Evolutionary conservation across 371 early-diverging fungal species (phyloP), one percentile per base, ranked within the genome.

Genomic region (Coemansia sp.): DNA sequence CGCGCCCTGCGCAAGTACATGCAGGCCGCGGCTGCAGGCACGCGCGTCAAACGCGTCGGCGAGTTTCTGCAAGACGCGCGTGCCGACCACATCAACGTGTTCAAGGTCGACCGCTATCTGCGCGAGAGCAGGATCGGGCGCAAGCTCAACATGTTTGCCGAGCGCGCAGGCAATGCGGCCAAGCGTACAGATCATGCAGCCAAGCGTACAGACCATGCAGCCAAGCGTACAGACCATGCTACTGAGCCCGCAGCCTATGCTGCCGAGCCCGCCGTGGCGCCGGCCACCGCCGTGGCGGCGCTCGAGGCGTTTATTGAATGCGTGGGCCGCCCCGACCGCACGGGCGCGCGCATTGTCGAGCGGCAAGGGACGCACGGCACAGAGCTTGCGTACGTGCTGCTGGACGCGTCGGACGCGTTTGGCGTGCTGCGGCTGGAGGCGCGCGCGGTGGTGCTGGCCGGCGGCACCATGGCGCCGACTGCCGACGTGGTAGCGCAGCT

Each of bases 401-500:
- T 99, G 39, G 91, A 94, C 67, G 94, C 98, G 5, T 85, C 92
- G 0, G 85, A 90, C 48, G 84, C 85, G 9, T 97, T 99, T 69
- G 78, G 82, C 60, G 87, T 85, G 4, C 79, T 97, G 36, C 87
- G 94, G 1, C 78, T 84, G 16, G 89, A 94, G 52, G 92, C 95
- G 0, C 81, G 87, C 60, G 85, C 92, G 39, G 83, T 98, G 0
- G 77, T 99, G 7, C 75, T 99, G 33, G 94, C 98, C 0, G 98
- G 99, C 58, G 99, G 99, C 24, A 97, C 99, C 0, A 93, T 99
- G 94, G 89, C 90, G 62, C 98, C 98, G 1, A 88, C 62, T 0
- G 39, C 60, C 37, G 84, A 83, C 60, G 80, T 86, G 18, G 59
- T 81, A 1, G 59, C 57, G 33, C 76, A 76, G 58, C 57, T 76